Base-by-base conservation (phyloP, 768 basidiomycete species). In the Cystobasidium ongulense region DNA sequence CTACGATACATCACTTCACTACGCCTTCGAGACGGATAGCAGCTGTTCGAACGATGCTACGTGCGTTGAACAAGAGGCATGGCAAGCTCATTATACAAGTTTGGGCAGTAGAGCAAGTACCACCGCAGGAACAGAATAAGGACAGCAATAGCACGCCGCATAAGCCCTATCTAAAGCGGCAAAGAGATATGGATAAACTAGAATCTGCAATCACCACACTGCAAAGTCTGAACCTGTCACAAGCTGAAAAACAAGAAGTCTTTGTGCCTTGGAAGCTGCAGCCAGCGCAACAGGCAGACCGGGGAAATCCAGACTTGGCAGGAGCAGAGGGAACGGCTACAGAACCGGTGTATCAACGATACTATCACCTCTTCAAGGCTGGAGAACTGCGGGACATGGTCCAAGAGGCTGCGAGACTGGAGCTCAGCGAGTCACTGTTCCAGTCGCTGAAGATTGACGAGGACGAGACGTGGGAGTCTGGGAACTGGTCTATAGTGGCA, bases 81-180 rank as follows among this genome's bases (percentile, higher is more conserved):
- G 91, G 92, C 10, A 88, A 91, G 11, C 82, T 92, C 46, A 82
- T 99, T 68, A 88, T 98, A 75, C 96, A 96, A 77, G 96, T 98
- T 38, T 99, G 96, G 96, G 93, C 95, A 0, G 86, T 90, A 74
- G 92, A 97, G 78, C 96, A 99, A 82, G 91, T 95, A 73, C 74
- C 70, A 70, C 74, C 41, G 68, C 35, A 4, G 4, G 75, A 73
- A 18, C 67, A 67, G n/a, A 66, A 67, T 31, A n/a, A 46, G 13
- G 72, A 0, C 59, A 70, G 17, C 4, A 61, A 1, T n/a, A n/a
- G n/a, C n/a, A n/a, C n/a, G n/a, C n/a, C n/a, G 27, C 41, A 43
- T 21, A 35, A 62, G 35, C 61, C 33, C 41, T 39, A 27, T 23
- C 13, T 25, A 21, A 43, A 64, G 70, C 70, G 53, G 35, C 68